These are phyloP conservation scores for Stygiomarasmius scandens DNA, from an alignment of 1,284 basidiomycete species.

Conservation along the genomic window DNA sequence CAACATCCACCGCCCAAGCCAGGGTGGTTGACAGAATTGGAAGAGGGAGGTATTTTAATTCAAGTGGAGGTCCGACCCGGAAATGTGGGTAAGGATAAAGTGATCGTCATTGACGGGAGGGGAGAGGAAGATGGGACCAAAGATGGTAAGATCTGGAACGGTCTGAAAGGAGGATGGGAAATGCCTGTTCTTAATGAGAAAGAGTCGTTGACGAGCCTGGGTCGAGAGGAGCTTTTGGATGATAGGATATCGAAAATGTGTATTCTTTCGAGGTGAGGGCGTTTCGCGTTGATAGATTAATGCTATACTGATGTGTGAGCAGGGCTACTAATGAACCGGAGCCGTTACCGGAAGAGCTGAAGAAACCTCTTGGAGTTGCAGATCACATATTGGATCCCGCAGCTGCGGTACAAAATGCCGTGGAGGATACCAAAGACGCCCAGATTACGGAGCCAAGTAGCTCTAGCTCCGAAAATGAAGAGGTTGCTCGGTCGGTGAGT, in stretches of 20 bases:
- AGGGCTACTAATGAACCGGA: constrained; percentile 52
- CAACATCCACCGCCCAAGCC: constrained; percentile 69
- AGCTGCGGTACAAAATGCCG: constrained; percentile 24
- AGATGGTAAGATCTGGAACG: constrained; percentile 36
- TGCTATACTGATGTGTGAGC: constrained; percentile 13
- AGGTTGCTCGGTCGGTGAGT: constrained; percentile 31
- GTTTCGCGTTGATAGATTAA: constrained; percentile 9
- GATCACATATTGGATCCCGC: constrained; percentile 55
- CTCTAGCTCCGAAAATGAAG: constrained; percentile 21
- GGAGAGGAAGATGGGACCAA: constrained; percentile 22
- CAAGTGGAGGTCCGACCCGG: constrained; percentile 57
- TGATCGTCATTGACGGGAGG: constrained; percentile 18
- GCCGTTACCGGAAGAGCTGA: constrained; percentile 61
- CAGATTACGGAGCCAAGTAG: constrained; percentile 30
- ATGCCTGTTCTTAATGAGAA: constrained; percentile 73
- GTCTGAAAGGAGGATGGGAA: constrained; percentile 31
- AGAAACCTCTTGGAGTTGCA: constrained; percentile 64
- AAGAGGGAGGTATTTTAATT: constrained; percentile 68
- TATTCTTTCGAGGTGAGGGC: constrained; percentile 61
- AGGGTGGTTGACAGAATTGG: constrained; percentile 72
- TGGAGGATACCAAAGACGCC: constrained; percentile 28
- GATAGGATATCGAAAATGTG: constrained; percentile 64
- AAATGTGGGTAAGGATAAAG: constrained; percentile 15
- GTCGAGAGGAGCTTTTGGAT: constrained; percentile 74
- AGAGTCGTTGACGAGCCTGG: constrained; percentile 66